Base-by-base conservation (phyloP, 345 rosid species). In the Pugionium cornutum region DNA sequence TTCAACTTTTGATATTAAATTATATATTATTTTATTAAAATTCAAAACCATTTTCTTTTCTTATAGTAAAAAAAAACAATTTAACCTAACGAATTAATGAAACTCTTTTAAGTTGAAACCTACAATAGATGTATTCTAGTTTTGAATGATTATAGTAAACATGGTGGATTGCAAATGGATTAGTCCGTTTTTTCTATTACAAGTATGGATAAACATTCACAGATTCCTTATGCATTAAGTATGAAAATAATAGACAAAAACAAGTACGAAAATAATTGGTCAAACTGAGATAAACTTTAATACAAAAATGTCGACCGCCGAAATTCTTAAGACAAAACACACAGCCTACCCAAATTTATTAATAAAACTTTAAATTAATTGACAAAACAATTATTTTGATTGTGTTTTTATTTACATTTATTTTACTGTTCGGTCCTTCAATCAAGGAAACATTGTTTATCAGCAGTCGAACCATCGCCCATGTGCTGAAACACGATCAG, bases 361-460 rank as follows among this genome's bases (percentile, higher is more conserved):
- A 18, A 18, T 18, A 18, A 18, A 27, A 41, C 27, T 33, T 55
- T 32, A 2, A 48, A 70, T 26, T 48, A 64, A 40, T 47, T n/a
- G 32, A 9, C 11, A 28, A 28, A 49, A 6, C 9, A 26, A 42
- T 51, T 43, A 26, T 42, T 49, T 57, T 11, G 4, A 56, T 64
- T 62, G 18, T 34, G 41, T 62, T 47, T 8, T 31, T 9, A 4
- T 55, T 54, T 37, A 42, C 58, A 63, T 39, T 10, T 62, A 18
- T 45, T 56, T 54, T 18, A 30, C 28, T 27, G 31, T 50, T 53
- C 7, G 27, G 39, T 52, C 68, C 67, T 67, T 9, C 58, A 59
- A 73, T 61, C 68, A 66, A 53, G 68, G 58, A 54, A 53, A 41
- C 66, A 66, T 73, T 65, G 61, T 72, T 58, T 58, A 73, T 53